Conservation (phyloP, 2,329 filamentous ascomycete species). For the Teratosphaeria gauchensis region DNA sequence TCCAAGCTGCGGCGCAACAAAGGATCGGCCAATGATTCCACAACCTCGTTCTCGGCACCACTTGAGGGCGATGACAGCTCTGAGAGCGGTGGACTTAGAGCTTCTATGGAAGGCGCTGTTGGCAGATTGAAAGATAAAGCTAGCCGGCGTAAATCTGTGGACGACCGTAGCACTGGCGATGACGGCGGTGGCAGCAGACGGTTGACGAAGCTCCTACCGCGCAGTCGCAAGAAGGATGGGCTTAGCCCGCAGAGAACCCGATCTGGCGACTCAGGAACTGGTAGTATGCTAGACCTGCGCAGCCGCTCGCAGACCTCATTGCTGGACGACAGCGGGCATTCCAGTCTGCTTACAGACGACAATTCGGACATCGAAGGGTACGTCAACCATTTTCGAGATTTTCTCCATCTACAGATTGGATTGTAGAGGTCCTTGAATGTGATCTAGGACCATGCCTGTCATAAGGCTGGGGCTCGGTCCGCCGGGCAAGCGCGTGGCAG, state of each 20-base stretch:
- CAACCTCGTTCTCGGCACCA: constrained; percentile 17
- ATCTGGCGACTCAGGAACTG: constrained; percentile 28
- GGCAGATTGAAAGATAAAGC: constrained; percentile 30
- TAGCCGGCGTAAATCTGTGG: constrained; percentile 25
- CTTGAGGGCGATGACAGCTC: constrained; percentile 16
- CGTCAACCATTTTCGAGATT: constrained; percentile 9
- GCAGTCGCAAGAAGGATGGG: constrained; percentile 18
- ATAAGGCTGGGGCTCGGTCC: background rate
- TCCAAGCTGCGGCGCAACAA: constrained; percentile 23
- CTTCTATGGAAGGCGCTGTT: constrained; percentile 30
- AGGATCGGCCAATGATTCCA: constrained; percentile 18
- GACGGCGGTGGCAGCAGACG: constrained; percentile 35
- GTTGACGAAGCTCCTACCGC: constrained; percentile 35
- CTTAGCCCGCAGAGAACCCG: constrained; percentile 9
- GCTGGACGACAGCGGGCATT: constrained; percentile 35
- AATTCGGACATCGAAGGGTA: constrained; percentile 38
- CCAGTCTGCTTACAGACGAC: constrained; percentile 42
- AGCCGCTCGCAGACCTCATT: constrained; percentile 25
- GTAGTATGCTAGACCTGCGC: constrained; percentile 5
- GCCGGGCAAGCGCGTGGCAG: background rate
- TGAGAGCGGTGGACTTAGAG: constrained; percentile 17
- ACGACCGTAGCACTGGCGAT: constrained; percentile 31
- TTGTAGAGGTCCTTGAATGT: background rate
- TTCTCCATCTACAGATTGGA: background rate
- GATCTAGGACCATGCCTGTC: background rate